These are phyloP conservation scores for Starmera quercuum DNA, from an alignment of 805 yeast species.

Conservation along the genomic window DNA sequence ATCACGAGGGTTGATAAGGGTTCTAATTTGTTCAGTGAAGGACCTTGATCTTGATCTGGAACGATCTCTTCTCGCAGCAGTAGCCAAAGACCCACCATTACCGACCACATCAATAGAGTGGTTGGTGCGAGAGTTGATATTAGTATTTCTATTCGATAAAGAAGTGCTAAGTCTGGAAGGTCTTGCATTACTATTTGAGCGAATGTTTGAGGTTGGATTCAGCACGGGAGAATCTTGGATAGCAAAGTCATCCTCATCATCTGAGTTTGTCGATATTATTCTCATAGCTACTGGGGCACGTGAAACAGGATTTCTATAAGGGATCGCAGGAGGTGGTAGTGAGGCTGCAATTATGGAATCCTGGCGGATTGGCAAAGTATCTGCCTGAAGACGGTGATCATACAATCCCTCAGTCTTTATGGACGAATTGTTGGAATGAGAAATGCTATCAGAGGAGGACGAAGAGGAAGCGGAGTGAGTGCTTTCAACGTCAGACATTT, in stretches of 20 bases:
- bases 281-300: not conserved
- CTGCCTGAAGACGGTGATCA: slow-evolving; percentile 43
- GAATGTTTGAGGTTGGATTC: slow-evolving; percentile 1
- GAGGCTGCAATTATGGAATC: slow-evolving; percentile 12
- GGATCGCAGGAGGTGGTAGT: slow-evolving; percentile 17
- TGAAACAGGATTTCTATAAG: not conserved
- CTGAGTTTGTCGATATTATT: not conserved
- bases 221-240: slow-evolving; percentile 8
- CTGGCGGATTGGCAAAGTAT: slow-evolving; percentile 28
- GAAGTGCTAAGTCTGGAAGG: slow-evolving; percentile 8
- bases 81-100: not conserved
- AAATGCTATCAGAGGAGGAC: slow-evolving; percentile 1
- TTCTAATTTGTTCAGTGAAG: slow-evolving; percentile 35
- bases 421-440: slow-evolving; percentile 22
- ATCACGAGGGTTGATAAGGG: slow-evolving; percentile 19
- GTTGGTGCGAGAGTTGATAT: too few relatives aligned
- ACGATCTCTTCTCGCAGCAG: slow-evolving; percentile 17
- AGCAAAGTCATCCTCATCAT: slow-evolving; percentile 11
- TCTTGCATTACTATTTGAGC: slow-evolving; percentile 3
- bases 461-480: slow-evolving; percentile 10
- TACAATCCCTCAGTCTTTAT: slow-evolving; percentile 33
- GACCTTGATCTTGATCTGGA: slow-evolving; percentile 29
- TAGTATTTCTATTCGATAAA: too few relatives aligned
- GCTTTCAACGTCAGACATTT: slow-evolving; percentile 22
- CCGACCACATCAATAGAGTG: too few relatives aligned